These are phyloP conservation scores for Lycium ferocissimum DNA, from an alignment of 257 asterid genomes.

Conservation along the genomic window DNA sequence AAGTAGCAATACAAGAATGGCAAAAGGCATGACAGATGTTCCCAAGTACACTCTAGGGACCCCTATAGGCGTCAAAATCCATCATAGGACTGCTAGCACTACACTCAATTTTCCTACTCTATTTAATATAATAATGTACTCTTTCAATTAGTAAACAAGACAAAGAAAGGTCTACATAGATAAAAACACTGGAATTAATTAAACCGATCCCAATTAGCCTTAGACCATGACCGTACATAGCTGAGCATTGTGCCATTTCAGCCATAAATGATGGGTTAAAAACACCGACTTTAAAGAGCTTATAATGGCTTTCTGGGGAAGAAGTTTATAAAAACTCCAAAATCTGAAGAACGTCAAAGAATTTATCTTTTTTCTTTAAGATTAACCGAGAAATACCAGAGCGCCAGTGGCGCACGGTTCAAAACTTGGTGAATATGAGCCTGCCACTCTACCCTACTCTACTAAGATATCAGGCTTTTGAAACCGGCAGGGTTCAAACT, in stretches of 20 bases:
- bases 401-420: background rate
- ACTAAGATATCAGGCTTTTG: background rate
- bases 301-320: background rate
- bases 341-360: background rate
- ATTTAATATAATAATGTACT: background rate
- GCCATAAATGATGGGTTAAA: background rate
- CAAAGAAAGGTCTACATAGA: background rate
- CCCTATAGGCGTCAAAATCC: background rate
- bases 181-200: background rate
- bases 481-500: no score
- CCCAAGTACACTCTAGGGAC: background rate
- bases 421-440: background rate
- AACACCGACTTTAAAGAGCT: background rate
- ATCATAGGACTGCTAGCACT: background rate
- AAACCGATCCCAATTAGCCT: background rate
- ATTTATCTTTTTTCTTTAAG: background rate
- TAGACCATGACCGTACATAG: background rate
- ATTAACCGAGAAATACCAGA: background rate
- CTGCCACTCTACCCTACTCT: background rate
- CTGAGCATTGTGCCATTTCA: background rate
- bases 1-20: background rate
- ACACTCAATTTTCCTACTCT: background rate
- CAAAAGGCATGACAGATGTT: background rate
- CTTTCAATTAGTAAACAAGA: background rate
- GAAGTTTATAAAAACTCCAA: slow-evolving; percentile 15